These are phyloP conservation scores for Yarrowia yakushimensis DNA, from an alignment of 805 yeast genomes.

Conservation along the genomic window DNA sequence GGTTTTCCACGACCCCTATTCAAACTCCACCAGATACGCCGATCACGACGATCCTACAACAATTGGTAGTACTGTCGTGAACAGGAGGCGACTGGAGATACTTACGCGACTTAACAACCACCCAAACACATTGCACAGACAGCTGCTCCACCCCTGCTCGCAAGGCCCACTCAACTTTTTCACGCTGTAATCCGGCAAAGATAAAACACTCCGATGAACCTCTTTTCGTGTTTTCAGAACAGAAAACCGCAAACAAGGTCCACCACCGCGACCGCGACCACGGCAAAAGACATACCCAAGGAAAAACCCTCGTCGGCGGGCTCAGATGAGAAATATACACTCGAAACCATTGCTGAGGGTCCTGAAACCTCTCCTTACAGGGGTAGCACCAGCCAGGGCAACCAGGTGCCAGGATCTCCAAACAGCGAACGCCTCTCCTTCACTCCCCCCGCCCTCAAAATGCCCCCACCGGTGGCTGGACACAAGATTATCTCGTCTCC, in stretches of 20 bases:
- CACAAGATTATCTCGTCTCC: constrained; percentile 6
- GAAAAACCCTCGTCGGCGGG: constrained; percentile 5
- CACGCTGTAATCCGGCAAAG: neutral
- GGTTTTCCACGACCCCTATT: neutral
- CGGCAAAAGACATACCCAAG: neutral
- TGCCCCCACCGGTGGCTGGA: neutral
- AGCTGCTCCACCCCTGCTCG: neutral
- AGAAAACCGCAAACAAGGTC: constrained; percentile 10
- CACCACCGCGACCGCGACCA: neutral
- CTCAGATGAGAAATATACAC: constrained; percentile 1
- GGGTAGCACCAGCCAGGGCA: neutral
- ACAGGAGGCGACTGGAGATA: constrained; percentile 1
- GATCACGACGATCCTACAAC: constrained; percentile 15
- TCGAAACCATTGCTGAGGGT: constrained; percentile 9
- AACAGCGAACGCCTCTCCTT: neutral
- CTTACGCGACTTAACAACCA: neutral
- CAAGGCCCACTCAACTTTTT: neutral
- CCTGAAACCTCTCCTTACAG: constrained; percentile 1
- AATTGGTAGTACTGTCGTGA: neutral
- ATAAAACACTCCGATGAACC: neutral
- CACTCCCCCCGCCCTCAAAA: constrained; percentile 8
- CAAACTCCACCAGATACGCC: neutral
- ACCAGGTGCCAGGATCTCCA: neutral
- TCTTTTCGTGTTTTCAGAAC: constrained; percentile 12
- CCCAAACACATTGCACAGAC: neutral